Evolutionary conservation across 2,329 filamentous ascomycete genomes (phyloP), one percentile per base, ranked within the genome.

Genomic region (Aspergillus intermedius): DNA sequence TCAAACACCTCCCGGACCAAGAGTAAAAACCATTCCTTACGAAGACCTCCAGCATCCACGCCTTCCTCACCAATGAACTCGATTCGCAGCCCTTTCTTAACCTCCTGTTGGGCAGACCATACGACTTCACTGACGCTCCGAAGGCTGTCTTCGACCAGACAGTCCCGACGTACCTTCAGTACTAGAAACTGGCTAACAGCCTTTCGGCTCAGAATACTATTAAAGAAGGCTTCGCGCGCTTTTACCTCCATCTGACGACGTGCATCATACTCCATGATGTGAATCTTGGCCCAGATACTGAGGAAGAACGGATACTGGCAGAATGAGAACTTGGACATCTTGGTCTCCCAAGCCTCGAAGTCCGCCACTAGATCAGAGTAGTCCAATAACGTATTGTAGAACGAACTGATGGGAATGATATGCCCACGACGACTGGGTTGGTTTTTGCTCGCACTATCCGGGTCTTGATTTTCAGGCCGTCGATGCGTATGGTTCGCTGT

Each of bases 1-100:
- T 94, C 90, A 69, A 95, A 95, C 28, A 96, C 84, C 63, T 96
- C 91, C 57, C 90, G 79, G 44, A 93, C 84, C 19, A 96, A 78
- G 50, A 95, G 78, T 45, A 95, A 72, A 63, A 96, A 96, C 91
- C 91, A 96, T 70, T 96, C 91, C 67, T 96, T 96, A 49, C 89
- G 82, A 48, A 95, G 75, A 0, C 91, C 91, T 34, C 91, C 91
- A 4, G 87, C 89, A 71, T 96, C 91, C 45, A 95, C 83, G 4
- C 91, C 91, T 68, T 96, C 91, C 69, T 96, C 91, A 28, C 88
- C 90, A 28, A 80, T 77, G 58, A 96, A 96, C 51, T 87, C 83
- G 51, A 96, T 93, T 15, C 86, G 82, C 23, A 96, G 73, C 0
- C 86, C 87, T 66, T 95, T 96, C 67, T 95, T 95, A 65, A 95